Conservation (phyloP, 2,329 filamentous ascomycete species). For the Venturia oleaginea region DNA sequence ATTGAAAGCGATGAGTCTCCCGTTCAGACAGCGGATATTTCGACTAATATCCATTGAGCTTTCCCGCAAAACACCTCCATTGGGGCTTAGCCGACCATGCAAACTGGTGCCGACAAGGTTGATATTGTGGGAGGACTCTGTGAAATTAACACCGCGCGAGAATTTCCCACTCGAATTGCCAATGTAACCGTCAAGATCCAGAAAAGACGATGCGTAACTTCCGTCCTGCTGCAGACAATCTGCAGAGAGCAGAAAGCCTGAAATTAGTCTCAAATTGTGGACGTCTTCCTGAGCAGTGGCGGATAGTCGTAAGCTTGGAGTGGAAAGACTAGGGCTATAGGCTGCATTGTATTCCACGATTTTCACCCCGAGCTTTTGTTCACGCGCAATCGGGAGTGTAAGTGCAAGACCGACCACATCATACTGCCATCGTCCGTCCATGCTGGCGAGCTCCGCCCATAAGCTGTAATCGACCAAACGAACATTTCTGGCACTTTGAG, state of each 20-base stretch:
- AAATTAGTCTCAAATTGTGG: not conserved
- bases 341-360: not conserved
- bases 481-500: not conserved
- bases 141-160: not conserved
- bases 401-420: not conserved
- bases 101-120: not conserved
- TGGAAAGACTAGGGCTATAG: not conserved
- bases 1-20: not conserved
- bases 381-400: not conserved
- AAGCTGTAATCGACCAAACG: slow-evolving; percentile 2
- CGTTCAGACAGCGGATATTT: not conserved
- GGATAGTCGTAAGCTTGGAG: not conserved
- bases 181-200: not conserved
- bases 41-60: not conserved
- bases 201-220: not conserved
- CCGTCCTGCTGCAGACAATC: not conserved
- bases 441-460: not conserved
- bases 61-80: not conserved
- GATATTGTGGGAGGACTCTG: not conserved
- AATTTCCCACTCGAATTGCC: not conserved
- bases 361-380: not conserved
- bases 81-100: not conserved
- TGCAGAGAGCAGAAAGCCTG: not conserved
- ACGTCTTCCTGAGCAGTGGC: not conserved
- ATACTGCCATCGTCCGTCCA: not conserved